These are phyloP conservation scores for Epicoccum nigrum DNA, from an alignment of 2,329 filamentous ascomycete genomes.

Conservation along the genomic window DNA sequence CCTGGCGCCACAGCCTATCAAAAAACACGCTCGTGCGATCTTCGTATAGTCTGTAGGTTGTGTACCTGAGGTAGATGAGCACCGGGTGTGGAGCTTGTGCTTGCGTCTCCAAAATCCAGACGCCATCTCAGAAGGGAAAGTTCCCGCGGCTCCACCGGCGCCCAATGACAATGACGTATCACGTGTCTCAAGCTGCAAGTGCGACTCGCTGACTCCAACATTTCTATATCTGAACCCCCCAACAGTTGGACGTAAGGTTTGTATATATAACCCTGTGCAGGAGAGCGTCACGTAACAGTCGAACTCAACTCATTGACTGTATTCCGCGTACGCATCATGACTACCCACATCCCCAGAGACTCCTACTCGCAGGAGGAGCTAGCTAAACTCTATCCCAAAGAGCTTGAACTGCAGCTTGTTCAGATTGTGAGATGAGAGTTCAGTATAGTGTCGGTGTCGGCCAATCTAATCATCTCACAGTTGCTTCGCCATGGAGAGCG, in stretches of 20 bases:
- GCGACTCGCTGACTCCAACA: constrained; percentile 11
- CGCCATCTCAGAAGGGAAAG: constrained; percentile 12
- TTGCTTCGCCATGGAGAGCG: constrained; percentile 64
- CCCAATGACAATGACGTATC: constrained; percentile 22
- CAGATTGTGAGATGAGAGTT: constrained; percentile 67
- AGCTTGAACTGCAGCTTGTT: constrained; percentile 83
- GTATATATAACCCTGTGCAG: background rate
- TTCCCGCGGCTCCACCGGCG: background rate
- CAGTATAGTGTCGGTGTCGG: background rate
- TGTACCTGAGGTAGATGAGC: background rate
- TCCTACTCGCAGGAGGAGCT: constrained; percentile 85
- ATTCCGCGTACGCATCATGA: constrained; percentile 62
- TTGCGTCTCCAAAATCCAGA: constrained; percentile 10
- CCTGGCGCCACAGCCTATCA: background rate
- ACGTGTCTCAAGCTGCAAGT: constrained; percentile 25
- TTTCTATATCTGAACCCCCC: background rate
- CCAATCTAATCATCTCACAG: constrained; percentile 24
- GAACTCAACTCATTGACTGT: background rate
- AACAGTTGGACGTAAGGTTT: background rate
- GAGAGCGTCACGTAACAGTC: background rate
- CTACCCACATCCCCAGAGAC: constrained; percentile 73
- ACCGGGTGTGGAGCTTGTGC: constrained; percentile 1
- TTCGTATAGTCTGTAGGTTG: background rate
- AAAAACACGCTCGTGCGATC: background rate
- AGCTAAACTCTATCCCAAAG: constrained; percentile 76